A percentile compares a stretch with the other conserved stretches of the same genome.
Conservation (phyloP, 1,284 basidiomycete genomes). For the Cystobasidiaceae sp. region DNA sequence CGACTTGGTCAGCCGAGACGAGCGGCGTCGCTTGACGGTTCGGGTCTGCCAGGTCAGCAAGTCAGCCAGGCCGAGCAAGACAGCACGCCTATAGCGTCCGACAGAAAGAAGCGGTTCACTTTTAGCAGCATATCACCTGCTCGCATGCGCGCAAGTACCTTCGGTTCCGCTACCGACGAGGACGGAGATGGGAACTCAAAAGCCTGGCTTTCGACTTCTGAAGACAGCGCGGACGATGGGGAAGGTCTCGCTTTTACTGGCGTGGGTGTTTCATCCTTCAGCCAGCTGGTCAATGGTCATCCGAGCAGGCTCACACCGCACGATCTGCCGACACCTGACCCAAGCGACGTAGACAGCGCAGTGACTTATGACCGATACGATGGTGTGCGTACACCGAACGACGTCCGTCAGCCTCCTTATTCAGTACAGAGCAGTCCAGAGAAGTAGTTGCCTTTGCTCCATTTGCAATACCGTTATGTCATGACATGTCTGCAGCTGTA, state of each 20-base stretch:
- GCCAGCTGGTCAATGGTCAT: neutral
- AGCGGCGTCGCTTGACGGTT: constrained; percentile 2
- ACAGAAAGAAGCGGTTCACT: constrained; percentile 1
- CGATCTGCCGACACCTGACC: constrained; percentile 13
- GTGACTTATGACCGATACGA: neutral
- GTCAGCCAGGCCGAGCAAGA: neutral
- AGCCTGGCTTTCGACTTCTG: constrained; percentile 28
- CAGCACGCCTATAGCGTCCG: neutral
- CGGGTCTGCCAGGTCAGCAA: neutral
- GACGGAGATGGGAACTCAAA: constrained; percentile 3
- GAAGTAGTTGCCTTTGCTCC: too few species aligned
- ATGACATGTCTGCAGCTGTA: too few species aligned
- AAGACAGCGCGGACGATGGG: constrained; percentile 19
- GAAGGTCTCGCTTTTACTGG: neutral
- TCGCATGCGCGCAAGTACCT: constrained; percentile 3
- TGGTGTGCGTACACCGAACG: too few species aligned
- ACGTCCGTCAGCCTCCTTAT: too few species aligned
- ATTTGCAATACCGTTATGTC: too few species aligned
- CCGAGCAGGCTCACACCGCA: neutral
- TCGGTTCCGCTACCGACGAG: constrained; percentile 11
- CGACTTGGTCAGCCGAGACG: constrained; percentile 3
- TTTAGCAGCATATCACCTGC: neutral
- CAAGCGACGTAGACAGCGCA: constrained; percentile 24
- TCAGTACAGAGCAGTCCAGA: too few species aligned
- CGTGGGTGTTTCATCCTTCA: neutral